Evolutionary conservation across 2,329 filamentous ascomycete species (phyloP).

Genomic region (Diplodia seriata): DNA sequence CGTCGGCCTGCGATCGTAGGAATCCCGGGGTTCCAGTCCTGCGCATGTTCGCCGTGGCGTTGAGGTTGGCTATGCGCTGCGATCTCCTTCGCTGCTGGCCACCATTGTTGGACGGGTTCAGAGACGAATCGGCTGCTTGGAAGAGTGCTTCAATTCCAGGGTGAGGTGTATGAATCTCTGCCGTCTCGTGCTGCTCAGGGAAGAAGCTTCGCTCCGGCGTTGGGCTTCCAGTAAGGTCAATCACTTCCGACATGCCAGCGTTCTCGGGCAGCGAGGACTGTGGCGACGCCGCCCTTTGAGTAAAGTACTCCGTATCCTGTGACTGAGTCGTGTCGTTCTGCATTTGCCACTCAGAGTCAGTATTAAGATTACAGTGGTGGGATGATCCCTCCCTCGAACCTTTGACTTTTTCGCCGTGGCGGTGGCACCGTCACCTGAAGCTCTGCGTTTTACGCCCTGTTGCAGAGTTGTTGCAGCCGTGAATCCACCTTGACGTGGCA

Average conservation of each 20-base stretch:
- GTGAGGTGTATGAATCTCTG: background rate
- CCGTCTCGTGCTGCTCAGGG: background rate
- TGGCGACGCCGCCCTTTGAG: background rate
- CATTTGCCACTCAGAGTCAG: background rate
- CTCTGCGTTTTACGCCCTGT: background rate
- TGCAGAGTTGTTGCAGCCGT: background rate
- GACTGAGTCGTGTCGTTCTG: background rate
- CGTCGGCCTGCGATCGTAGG: background rate
- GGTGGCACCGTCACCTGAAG: background rate
- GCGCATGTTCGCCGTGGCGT: background rate
- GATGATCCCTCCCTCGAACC: background rate
- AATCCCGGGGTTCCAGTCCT: background rate
- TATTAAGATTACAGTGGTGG: background rate
- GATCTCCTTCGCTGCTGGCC: background rate
- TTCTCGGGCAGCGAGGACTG: background rate
- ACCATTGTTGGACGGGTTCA: too few species aligned
- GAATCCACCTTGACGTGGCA: background rate
- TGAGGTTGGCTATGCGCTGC: conserved; percentile 12
- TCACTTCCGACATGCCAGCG: background rate
- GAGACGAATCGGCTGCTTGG: background rate
- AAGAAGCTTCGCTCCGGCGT: background rate
- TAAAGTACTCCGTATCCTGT: background rate
- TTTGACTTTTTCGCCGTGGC: background rate
- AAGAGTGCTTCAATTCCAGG: background rate
- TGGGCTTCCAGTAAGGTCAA: background rate